Evolutionary conservation across 2,329 filamentous ascomycete species (phyloP).

Genomic region (Aspergillus oerlinghausenensis): DNA sequence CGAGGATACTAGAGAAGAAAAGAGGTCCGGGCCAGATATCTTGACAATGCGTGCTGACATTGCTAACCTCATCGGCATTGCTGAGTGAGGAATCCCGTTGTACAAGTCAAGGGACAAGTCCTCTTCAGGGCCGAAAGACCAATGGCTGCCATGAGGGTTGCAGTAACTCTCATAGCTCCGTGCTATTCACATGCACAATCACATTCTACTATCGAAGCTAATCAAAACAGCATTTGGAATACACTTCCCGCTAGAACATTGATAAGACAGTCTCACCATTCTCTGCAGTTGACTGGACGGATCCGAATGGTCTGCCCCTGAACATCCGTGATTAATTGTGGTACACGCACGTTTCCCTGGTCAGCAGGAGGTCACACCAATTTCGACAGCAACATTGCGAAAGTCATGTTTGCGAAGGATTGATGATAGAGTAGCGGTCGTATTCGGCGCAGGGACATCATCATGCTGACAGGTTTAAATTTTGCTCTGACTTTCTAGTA

Average conservation of each 20-base stretch:
- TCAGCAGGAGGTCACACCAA: conserved; percentile 14
- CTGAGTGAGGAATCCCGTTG: background rate
- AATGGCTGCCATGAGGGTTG: conserved; percentile 5
- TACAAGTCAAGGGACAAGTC: background rate
- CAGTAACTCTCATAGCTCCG: background rate
- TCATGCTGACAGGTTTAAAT: background rate
- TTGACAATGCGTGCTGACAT: background rate
- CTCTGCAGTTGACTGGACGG: background rate
- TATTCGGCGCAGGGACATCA: background rate
- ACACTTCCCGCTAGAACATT: conserved; percentile 3
- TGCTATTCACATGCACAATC: conserved; percentile 11
- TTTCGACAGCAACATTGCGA: conserved; percentile 1
- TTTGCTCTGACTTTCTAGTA: too few relatives aligned
- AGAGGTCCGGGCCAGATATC: background rate
- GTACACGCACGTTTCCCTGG: conserved; percentile 10
- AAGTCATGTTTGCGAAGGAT: background rate
- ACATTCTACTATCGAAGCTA: conserved; percentile 1
- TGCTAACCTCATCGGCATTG: background rate
- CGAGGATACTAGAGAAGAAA: background rate
- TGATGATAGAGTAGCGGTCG: too few relatives aligned
- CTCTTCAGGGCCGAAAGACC: background rate
- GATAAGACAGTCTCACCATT: conserved; percentile 14
- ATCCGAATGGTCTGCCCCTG: conserved; percentile 8
- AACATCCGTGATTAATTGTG: conserved; percentile 11
- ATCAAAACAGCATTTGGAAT: conserved; percentile 5